phyloP scores from a whole-genome alignment of 441 rosid species.

The Euphorbia celastroides region DNA sequence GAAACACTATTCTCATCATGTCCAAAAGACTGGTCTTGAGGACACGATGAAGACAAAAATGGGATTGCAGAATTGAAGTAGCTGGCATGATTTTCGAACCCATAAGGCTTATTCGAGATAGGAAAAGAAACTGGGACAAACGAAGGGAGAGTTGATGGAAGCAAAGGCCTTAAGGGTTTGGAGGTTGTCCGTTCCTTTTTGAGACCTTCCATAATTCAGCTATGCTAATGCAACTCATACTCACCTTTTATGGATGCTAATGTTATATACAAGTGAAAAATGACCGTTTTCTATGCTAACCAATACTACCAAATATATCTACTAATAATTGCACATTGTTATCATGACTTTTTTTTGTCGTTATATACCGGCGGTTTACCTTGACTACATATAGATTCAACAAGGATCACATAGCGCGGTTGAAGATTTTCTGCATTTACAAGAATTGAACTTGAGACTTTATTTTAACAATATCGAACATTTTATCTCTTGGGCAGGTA shows the following conservation, averaged over 20 bases:
- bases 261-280: neutral
- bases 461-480: too few species aligned
- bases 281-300: slow-evolving; percentile 6
- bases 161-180: neutral
- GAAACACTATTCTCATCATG: neutral
- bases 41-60: neutral
- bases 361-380: neutral
- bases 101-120: neutral
- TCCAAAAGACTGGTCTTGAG: neutral
- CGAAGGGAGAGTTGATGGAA: neutral
- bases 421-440: too few species aligned
- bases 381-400: neutral
- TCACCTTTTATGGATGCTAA: slow-evolving; percentile 3
- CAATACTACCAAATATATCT: slow-evolving; percentile 15
- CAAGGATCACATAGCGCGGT: too few species aligned
- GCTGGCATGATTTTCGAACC: neutral
- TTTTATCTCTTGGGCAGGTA: too few species aligned
- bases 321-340: neutral
- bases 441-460: too few species aligned
- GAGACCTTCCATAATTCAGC: neutral
- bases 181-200: neutral
- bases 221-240: neutral
- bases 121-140: neutral
- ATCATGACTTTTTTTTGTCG: neutral
- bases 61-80: neutral